Conservation (phyloP, 106 monocot genomes). For the Ottelia alismoides region DNA sequence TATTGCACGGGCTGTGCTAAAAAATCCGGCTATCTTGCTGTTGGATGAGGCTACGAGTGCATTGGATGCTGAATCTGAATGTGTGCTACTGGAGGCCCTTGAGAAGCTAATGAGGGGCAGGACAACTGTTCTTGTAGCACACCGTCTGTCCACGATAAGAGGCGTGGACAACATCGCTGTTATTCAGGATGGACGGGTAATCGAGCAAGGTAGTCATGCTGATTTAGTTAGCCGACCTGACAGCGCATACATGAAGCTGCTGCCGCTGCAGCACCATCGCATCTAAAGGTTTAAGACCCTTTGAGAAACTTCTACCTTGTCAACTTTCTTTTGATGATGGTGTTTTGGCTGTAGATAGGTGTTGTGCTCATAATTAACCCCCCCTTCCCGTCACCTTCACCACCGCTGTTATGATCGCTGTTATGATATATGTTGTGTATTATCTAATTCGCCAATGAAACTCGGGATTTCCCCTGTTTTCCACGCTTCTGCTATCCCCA, state of each 20-base stretch:
- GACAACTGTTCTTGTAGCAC: conserved; percentile 9
- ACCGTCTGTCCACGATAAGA: conserved; percentile 8
- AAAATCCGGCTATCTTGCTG: conserved; percentile 7
- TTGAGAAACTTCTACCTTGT: too few relatives aligned
- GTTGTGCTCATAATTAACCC: too few relatives aligned
- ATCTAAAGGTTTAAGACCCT: too few relatives aligned
- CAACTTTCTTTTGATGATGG: too few relatives aligned
- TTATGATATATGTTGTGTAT: too few relatives aligned
- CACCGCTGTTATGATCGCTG: too few relatives aligned
- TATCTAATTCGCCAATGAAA: too few relatives aligned
- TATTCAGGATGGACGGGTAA: conserved; percentile 4
- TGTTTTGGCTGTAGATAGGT: too few relatives aligned
- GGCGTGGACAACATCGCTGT: conserved; percentile 5
- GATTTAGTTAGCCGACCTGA: not conserved
- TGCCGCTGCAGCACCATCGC: too few relatives aligned
- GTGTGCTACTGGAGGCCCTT: conserved; percentile 6
- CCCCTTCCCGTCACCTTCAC: too few relatives aligned
- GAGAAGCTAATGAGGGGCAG: not conserved
- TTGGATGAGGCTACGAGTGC: conserved; percentile 26
- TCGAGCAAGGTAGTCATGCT: conserved; percentile 8
- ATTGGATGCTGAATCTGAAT: conserved; percentile 12
- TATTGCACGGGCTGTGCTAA: conserved; percentile 15
- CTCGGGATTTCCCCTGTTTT: too few relatives aligned
- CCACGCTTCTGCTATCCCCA: too few relatives aligned
- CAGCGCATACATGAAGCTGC: not conserved